phyloP scores from a whole-genome alignment of 2,329 filamentous ascomycete genomes.

The Trichoderma guizhouense region DNA sequence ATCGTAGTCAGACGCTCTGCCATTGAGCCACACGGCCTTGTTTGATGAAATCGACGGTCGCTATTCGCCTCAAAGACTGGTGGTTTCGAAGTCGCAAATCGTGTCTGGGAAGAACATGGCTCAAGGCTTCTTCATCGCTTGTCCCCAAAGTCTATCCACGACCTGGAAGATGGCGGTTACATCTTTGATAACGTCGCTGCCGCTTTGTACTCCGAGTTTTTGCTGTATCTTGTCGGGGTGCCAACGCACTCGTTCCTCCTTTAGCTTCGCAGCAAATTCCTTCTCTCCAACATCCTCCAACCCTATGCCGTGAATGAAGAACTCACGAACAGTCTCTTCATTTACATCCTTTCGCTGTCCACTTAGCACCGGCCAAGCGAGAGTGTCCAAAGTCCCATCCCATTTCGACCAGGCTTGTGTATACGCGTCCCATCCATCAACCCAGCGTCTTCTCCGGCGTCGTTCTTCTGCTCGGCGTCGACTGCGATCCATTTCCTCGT shows the following conservation, averaged over 20 bases:
- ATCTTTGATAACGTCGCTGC: constrained; percentile 67
- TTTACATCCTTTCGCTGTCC: constrained; percentile 53
- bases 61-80: not conserved
- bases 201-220: constrained; percentile 69
- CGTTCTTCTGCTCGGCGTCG: constrained; percentile 65
- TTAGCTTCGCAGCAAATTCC: constrained; percentile 55
- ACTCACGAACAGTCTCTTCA: constrained; percentile 61
- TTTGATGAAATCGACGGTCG: not conserved
- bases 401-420: constrained; percentile 57
- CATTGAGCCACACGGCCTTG: not conserved
- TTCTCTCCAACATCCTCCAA: constrained; percentile 43
- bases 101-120: not conserved
- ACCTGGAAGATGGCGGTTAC: constrained; percentile 92
- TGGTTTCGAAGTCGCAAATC: not conserved
- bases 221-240: constrained; percentile 98
- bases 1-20: not conserved
- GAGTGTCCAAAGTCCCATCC: constrained; percentile 40
- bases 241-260: constrained; percentile 86
- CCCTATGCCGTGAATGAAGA: constrained; percentile 56
- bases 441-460: constrained; percentile 51
- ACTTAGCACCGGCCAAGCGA: constrained; percentile 71
- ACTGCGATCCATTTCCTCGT: constrained; percentile 65
- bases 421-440: constrained; percentile 64
- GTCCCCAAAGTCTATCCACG: constrained; percentile 71
- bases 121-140: constrained; percentile 8